Evolutionary conservation across 208 protist genomes (phyloP), one percentile per base, ranked within the genome.

Genomic region (Crithidia thermophila): DNA sequence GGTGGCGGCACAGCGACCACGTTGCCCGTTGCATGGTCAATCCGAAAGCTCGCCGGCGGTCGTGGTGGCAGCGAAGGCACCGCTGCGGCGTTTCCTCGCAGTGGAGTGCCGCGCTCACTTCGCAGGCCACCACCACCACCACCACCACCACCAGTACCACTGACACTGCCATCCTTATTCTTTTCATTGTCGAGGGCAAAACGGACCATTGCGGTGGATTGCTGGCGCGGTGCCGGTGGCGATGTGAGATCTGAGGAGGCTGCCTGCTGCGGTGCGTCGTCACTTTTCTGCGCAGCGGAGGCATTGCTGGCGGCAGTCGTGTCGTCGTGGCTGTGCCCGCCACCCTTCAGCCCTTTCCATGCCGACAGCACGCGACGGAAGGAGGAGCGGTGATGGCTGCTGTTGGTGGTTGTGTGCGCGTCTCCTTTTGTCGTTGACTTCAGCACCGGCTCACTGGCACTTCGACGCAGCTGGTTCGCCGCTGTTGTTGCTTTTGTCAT

Each of bases 11-110:
- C 21, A 10, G 33, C 43, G 30, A 64, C 58, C 20, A 64, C 58
- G 16, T 64, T 64, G 9, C 58, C 58, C 4, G 58, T 64, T 34
- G 30, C 33, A 5, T 64, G 58, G 43, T 64, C 58, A 42, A 64
- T 64, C 20, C 58, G 43, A 33, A 64, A 64, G 20, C 58, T 64
- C 13, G 43, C 45, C 14, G 31, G 58, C 1, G 58, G 58, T 3
- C 58, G 43, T 30, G 58, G 58, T 18, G 58, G 58, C 21, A 64
- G 43, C 7, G 45, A n/a, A n/a, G n/a, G n/a, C n/a, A n/a, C n/a
- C n/a, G n/a, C n/a, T n/a, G 18, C 33, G 58, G 58, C 4, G 43
- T 64, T 6, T 13, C 40, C 40, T 9, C 18, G 13, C 16, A 9
- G 8, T 9, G 40, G 5, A 18, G 6, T 46, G 40, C 9, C 20